Percentiles rank a stretch among this genome's conserved stretches.
These are phyloP conservation scores for Raffaelea albimanens DNA, from an alignment of 2,329 filamentous ascomycete genomes.

Conservation along the genomic window DNA sequence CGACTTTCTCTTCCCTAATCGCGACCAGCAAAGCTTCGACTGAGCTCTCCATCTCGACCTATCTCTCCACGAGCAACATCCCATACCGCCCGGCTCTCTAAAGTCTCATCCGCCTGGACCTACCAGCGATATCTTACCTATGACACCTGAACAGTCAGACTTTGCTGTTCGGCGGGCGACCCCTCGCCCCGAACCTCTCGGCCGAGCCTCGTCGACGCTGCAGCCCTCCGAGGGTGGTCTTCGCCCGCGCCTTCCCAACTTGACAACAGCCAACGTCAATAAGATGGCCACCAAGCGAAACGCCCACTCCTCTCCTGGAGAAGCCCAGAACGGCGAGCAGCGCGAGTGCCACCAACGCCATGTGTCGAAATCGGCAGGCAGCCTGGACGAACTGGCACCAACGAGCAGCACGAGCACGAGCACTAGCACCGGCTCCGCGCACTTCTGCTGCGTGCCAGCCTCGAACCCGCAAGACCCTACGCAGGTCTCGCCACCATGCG, in stretches of 20 bases:
- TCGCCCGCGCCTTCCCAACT: neutral
- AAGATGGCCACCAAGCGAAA: constrained; percentile 14
- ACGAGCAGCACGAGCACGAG: neutral
- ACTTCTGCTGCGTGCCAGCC: neutral
- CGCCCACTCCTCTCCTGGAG: constrained; percentile 11
- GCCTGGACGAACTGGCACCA: neutral
- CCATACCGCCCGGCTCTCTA: no score
- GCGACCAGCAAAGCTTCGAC: no score
- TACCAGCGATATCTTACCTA: no score
- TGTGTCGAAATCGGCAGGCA: neutral
- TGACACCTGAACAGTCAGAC: no score
- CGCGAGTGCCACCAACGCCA: constrained; percentile 5
- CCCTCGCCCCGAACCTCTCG: neutral
- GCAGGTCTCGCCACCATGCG: neutral
- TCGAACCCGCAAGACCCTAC: neutral
- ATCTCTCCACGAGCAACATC: no score
- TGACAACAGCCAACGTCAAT: neutral
- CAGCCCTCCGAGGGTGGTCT: no score
- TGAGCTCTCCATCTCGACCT: no score
- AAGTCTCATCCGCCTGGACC: no score
- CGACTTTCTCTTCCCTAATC: no score
- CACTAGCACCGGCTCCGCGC: neutral
- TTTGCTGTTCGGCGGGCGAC: neutral
- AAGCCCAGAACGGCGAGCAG: constrained; percentile 9
- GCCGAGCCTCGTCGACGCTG: no score